phyloP scores from a whole-genome alignment of 768 basidiomycete species.

The Amanita muscaria region DNA sequence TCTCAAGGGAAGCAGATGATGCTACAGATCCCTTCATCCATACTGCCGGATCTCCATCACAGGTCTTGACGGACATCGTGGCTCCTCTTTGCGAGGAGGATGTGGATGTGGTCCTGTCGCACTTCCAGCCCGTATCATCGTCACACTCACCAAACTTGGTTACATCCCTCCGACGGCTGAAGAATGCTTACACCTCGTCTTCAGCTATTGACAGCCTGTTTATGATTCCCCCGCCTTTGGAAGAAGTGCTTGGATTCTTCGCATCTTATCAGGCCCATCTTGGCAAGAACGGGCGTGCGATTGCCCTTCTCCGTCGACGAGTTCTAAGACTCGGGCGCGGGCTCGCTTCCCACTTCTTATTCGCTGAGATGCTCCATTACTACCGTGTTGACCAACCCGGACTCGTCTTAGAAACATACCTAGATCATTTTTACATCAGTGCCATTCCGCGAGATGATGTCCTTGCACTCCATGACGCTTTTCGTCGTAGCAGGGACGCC shows the following conservation, averaged over 20 bases:
- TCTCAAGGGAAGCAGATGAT: too few relatives aligned
- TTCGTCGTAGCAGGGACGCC: background rate
- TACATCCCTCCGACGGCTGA: background rate
- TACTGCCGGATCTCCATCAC: too few relatives aligned
- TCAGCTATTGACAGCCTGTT: background rate
- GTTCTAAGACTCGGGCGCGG: constrained; percentile 17
- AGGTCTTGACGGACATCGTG: too few relatives aligned
- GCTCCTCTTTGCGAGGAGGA: too few relatives aligned
- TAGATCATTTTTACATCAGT: constrained; percentile 39
- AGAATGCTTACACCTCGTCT: constrained; percentile 1
- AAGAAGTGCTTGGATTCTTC: constrained; percentile 3
- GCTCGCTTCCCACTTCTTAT: constrained; percentile 21
- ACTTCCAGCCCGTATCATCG: too few relatives aligned
- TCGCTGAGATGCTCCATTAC: constrained; percentile 38
- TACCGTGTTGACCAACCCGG: constrained; percentile 16
- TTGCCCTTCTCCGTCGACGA: constrained; percentile 22
- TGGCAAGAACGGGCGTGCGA: constrained; percentile 20
- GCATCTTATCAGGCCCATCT: background rate
- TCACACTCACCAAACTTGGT: too few relatives aligned
- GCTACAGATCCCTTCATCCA: too few relatives aligned
- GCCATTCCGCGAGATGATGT: constrained; percentile 42
- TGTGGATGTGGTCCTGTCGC: too few relatives aligned
- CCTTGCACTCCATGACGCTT: constrained; percentile 14
- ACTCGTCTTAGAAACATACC: constrained; percentile 37
- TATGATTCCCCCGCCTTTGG: background rate